These are phyloP conservation scores for Trametes maxima DNA, from an alignment of 768 basidiomycete species.

Conservation along the genomic window DNA sequence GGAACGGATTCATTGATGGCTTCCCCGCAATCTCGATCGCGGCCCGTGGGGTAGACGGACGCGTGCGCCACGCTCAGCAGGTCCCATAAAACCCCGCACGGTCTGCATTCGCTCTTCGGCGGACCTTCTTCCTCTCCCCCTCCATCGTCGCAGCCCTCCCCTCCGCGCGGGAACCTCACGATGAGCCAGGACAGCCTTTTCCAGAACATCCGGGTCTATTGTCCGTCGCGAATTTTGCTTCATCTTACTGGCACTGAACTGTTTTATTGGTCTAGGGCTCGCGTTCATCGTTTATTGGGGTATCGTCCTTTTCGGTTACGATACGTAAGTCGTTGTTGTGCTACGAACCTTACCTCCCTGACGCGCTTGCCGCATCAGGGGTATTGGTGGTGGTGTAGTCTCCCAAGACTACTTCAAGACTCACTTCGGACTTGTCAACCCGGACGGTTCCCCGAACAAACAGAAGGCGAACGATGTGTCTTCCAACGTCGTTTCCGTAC, in stretches of 20 bases:
- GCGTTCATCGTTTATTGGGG: slow-evolving; percentile 79
- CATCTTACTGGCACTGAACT: background rate
- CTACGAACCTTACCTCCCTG: background rate
- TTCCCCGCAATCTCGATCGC: slow-evolving; percentile 27
- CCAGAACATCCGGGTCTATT: slow-evolving; percentile 69
- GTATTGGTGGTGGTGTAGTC: slow-evolving; percentile 72
- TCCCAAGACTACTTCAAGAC: slow-evolving; percentile 58
- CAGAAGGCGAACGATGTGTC: slow-evolving; percentile 55
- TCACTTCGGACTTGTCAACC: slow-evolving; percentile 59
- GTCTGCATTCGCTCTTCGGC: slow-evolving; percentile 7
- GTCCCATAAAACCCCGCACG: slow-evolving; percentile 12
- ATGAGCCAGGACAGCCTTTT: slow-evolving; percentile 30
- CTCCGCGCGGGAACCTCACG: slow-evolving; percentile 2
- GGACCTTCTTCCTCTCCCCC: slow-evolving; percentile 2
- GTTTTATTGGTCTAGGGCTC: slow-evolving; percentile 49
- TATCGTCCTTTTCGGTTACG: slow-evolving; percentile 82
- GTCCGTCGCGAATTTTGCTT: slow-evolving; percentile 37
- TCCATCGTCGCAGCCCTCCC: slow-evolving; percentile 4
- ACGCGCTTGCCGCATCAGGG: slow-evolving; percentile 38
- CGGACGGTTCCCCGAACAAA: slow-evolving; percentile 45
- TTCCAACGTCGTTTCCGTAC: slow-evolving; percentile 83
- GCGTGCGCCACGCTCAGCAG: background rate
- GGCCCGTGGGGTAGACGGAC: slow-evolving; percentile 12
- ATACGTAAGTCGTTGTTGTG: slow-evolving; percentile 50
- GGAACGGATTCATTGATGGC: background rate